These are phyloP conservation scores for Hyphopichia burtonii DNA, from an alignment of 1,139 yeast species.

Conservation along the genomic window DNA sequence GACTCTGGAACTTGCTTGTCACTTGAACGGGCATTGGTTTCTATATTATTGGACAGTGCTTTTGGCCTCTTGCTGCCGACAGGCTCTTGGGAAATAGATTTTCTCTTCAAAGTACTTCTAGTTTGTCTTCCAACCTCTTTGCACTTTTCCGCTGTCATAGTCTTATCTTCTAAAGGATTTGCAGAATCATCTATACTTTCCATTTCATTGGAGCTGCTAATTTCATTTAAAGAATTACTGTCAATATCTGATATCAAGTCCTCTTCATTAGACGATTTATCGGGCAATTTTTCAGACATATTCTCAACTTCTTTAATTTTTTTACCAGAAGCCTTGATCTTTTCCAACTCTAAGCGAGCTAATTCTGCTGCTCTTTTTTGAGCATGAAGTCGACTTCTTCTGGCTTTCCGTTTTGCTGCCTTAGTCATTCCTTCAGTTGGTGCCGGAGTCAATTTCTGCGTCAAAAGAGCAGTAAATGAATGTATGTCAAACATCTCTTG, in stretches of 20 bases:
- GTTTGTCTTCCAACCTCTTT: neutral
- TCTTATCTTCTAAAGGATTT: neutral
- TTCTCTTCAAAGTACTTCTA: neutral
- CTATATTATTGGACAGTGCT: too few species aligned
- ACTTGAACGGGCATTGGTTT: too few species aligned
- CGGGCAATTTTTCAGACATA: neutral
- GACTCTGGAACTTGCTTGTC: neutral
- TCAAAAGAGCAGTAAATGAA: slow-evolving; percentile 27
- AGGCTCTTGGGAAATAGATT: neutral
- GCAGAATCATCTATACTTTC: neutral
- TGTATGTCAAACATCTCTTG: slow-evolving; percentile 22
- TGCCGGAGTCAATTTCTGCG: slow-evolving; percentile 16
- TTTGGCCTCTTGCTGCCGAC: neutral
- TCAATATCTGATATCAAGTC: neutral
- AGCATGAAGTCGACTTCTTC: neutral
- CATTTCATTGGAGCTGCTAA: neutral
- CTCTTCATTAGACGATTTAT: neutral
- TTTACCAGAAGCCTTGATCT: too few species aligned
- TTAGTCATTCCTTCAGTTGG: neutral
- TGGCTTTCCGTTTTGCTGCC: slow-evolving; percentile 2
- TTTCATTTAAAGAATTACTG: neutral
- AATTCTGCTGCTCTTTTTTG: neutral
- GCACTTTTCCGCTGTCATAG: neutral
- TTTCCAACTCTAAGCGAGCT: neutral
- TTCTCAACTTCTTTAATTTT: too few species aligned